These are phyloP conservation scores for Rutstroemia sydowiana DNA, from an alignment of 2,329 filamentous ascomycete genomes.

Conservation along the genomic window DNA sequence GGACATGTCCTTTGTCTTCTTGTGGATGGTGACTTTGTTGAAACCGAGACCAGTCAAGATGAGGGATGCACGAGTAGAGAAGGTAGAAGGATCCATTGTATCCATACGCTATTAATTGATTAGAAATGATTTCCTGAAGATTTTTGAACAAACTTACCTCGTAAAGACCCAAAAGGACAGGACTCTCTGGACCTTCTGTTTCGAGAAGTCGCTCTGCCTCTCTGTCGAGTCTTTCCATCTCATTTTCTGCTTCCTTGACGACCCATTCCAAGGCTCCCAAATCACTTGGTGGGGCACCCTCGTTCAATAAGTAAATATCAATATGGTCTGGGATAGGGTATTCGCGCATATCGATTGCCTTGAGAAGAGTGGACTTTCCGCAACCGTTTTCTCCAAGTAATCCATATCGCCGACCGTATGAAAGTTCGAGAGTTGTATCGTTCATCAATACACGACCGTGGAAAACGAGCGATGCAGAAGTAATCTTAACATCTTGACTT, in stretches of 20 bases:
- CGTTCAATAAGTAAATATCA: slow-evolving; percentile 97
- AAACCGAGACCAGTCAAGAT: slow-evolving; percentile 98
- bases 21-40: slow-evolving; percentile 96
- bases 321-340: slow-evolving; percentile 93
- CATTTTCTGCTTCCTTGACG: slow-evolving; percentile 84
- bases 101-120: slow-evolving; percentile 73
- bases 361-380: slow-evolving; percentile 96
- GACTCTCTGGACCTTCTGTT: slow-evolving; percentile 84
- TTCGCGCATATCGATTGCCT: slow-evolving; percentile 88
- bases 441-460: slow-evolving; percentile 94
- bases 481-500: slow-evolving; percentile 96
- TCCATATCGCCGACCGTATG: slow-evolving; percentile 87
- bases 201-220: slow-evolving; percentile 86
- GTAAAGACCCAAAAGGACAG: slow-evolving; percentile 86
- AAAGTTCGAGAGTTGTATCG: slow-evolving; percentile 88
- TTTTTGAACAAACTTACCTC: slow-evolving; percentile 57
- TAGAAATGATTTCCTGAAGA: background rate
- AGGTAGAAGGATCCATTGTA: slow-evolving; percentile 96
- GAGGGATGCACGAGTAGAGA: slow-evolving; percentile 88
- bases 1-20: slow-evolving; percentile 99
- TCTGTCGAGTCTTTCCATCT: slow-evolving; percentile 84
- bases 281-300: slow-evolving; percentile 85
- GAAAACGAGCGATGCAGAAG: slow-evolving; percentile 87
- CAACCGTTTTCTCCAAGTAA: slow-evolving; percentile 95
- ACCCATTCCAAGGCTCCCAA: slow-evolving; percentile 95